These are phyloP conservation scores for Calocera viscosa DNA, from an alignment of 768 basidiomycete species.

Conservation along the genomic window DNA sequence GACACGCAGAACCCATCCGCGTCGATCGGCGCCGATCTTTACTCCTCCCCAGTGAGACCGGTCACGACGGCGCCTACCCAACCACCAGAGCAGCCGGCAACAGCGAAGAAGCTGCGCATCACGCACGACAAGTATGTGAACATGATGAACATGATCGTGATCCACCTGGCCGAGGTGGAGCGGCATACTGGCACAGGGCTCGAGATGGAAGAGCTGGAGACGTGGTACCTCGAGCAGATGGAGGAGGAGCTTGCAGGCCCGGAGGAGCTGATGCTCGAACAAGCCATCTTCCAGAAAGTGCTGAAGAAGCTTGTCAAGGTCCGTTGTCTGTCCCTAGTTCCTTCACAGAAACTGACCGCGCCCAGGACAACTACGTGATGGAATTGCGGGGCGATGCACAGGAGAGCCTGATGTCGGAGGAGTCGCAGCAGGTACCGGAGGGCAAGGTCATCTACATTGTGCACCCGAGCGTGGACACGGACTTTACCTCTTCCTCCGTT, in stretches of 20 bases:
- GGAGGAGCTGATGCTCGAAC: conserved; percentile 82
- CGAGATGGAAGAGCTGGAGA: conserved; percentile 82
- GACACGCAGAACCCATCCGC: conserved; percentile 31
- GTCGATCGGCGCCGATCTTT: conserved; percentile 10
- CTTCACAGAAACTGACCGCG: neutral
- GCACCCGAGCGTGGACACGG: conserved; percentile 74
- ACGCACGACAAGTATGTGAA: conserved; percentile 91
- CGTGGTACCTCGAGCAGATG: conserved; percentile 89
- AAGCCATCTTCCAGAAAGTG: conserved; percentile 80
- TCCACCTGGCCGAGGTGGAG: conserved; percentile 70
- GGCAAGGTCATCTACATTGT: conserved; percentile 78
- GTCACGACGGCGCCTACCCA: conserved; percentile 23
- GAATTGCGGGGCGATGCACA: conserved; percentile 75
- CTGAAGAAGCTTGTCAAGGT: conserved; percentile 86
- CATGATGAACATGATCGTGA: conserved; percentile 75
- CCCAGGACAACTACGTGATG: conserved; percentile 71
- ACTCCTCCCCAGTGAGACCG: conserved; percentile 21
- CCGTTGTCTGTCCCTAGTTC: conserved; percentile 16
- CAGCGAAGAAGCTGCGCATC: conserved; percentile 61
- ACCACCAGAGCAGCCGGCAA: conserved; percentile 22
- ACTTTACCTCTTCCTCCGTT: conserved; percentile 26
- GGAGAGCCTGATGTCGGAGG: conserved; percentile 56
- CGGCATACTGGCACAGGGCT: conserved; percentile 60
- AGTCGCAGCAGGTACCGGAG: conserved; percentile 40
- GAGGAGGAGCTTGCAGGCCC: conserved; percentile 72